These are phyloP conservation scores for Trichophyton mentagrophytes DNA, from an alignment of 2,329 filamentous ascomycete genomes.

Conservation along the genomic window DNA sequence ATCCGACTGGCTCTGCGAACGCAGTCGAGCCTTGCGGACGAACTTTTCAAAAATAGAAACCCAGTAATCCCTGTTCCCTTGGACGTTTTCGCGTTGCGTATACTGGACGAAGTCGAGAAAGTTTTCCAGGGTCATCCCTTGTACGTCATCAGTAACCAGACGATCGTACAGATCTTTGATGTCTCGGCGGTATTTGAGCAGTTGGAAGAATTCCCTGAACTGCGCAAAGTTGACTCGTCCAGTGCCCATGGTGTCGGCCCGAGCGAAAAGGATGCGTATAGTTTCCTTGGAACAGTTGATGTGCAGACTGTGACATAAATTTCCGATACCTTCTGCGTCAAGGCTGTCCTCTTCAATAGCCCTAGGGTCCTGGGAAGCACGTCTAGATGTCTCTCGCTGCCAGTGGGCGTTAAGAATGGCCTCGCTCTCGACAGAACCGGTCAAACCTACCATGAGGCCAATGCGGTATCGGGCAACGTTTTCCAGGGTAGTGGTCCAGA, in stretches of 20 bases:
- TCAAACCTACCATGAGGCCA: conserved; percentile 77
- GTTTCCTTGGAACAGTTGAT: conserved; percentile 75
- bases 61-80: conserved; percentile 54
- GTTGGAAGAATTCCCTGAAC: conserved; percentile 70
- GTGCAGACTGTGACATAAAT: conserved; percentile 76
- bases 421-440: conserved; percentile 61
- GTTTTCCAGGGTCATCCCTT: conserved; percentile 56
- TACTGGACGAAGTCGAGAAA: conserved; percentile 65
- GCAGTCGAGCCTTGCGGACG: conserved; percentile 46
- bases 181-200: conserved; percentile 74
- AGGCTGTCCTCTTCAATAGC: conserved; percentile 54
- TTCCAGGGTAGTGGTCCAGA: conserved; percentile 77
- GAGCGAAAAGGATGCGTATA: conserved; percentile 59
- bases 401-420: conserved; percentile 74
- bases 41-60: conserved; percentile 59
- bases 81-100: conserved; percentile 63
- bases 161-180: conserved; percentile 59
- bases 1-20: conserved; percentile 34
- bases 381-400: conserved; percentile 67
- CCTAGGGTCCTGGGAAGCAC: conserved; percentile 36
- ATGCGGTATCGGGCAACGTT: conserved; percentile 75
- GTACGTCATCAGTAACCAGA: conserved; percentile 45
- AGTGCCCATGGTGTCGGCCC: conserved; percentile 52
- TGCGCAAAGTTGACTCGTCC: conserved; percentile 63
- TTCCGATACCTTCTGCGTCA: conserved; percentile 64